Evolutionary conservation across 169 alveolate species (phyloP), one percentile per base, ranked within the genome.

Genomic region (Cryptosporidium ryanae): DNA sequence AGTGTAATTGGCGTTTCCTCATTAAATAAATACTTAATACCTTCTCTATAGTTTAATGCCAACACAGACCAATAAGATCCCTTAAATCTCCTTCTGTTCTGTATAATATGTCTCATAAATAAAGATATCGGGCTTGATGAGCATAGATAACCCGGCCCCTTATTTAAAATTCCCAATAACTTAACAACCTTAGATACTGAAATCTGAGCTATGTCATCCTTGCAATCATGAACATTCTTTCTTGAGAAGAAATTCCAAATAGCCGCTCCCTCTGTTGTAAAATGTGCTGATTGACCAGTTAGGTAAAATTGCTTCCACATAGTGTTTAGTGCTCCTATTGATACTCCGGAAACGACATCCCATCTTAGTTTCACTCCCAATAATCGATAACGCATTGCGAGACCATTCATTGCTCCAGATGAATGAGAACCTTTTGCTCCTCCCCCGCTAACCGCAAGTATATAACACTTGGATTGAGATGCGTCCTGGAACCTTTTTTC

Each of bases 341-440:
- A 76, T 21, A 76, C 43, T 17, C 87, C 87, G 4, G 87, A 57
- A 4, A 46, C 25, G 12, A 76, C 87, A 61, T 76, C 87, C 87
- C 87, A 76, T 76, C 87, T 76, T 23, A 76, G 46, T 61, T 76
- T 76, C 2, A 55, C 48, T 29, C 87, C 71, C 18, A 57, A 70
- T 8, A 57, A 76, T 17, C 87, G 64, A 38, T 76, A 76, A 8
- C 57, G 23, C 23, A 76, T 7, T 18, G 76, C 71, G 17, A 76
- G 46, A 0, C 87, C 87, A 34, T 57, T 32, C 15, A 76, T 23
- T 21, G 63, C 32, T 7, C 87, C 87, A 7, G 87, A 27, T 29
- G 87, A 59, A 76, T 57, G 59, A 13, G 87, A 52, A 13, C 87
- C 87, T 46, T 46, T 76, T 21, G 87, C 87, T 34, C 87, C 87